Percentiles rank a stretch among this genome's conserved stretches.
Conservation (phyloP, 371 early-diverging fungal species). For the Cokeromyces recurvatus region DNA sequence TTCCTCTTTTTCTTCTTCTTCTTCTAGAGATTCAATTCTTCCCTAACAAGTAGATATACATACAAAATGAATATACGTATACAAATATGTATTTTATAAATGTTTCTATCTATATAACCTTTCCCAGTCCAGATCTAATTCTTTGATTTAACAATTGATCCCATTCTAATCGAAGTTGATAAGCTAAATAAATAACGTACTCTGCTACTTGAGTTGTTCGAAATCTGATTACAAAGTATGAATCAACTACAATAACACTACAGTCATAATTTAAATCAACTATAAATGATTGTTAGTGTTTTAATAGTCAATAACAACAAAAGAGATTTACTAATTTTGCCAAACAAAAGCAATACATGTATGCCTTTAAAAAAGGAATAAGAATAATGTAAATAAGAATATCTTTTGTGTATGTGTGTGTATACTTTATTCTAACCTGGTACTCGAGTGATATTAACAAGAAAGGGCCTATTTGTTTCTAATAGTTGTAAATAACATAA, state of each 20-base stretch:
- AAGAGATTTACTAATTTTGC: conserved; percentile 32
- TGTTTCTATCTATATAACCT: too few species aligned
- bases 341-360: conserved; percentile 34
- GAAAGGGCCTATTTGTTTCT: conserved; percentile 64
- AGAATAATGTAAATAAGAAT: conserved; percentile 17
- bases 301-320: background rate
- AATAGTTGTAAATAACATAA: conserved; percentile 61
- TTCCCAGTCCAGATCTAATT: conserved; percentile 27
- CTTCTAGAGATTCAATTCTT: too few species aligned
- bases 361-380: conserved; percentile 28
- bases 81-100: too few species aligned
- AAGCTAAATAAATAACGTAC: conserved; percentile 24
- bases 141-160: conserved; percentile 22
- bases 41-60: too few species aligned
- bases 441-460: conserved; percentile 56
- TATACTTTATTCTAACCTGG: conserved; percentile 34
- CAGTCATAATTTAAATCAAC: conserved; percentile 59
- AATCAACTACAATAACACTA: conserved; percentile 53
- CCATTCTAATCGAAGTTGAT: conserved; percentile 31
- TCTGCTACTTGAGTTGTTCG: conserved; percentile 36
- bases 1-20: too few species aligned
- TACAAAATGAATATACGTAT: too few species aligned
- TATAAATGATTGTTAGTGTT: background rate
- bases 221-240: conserved; percentile 52
- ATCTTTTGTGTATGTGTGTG: too few species aligned